Evolutionary conservation across 352 stramenopile species (phyloP), one percentile per base, ranked within the genome.

Genomic region (Phytophthora megakarya): DNA sequence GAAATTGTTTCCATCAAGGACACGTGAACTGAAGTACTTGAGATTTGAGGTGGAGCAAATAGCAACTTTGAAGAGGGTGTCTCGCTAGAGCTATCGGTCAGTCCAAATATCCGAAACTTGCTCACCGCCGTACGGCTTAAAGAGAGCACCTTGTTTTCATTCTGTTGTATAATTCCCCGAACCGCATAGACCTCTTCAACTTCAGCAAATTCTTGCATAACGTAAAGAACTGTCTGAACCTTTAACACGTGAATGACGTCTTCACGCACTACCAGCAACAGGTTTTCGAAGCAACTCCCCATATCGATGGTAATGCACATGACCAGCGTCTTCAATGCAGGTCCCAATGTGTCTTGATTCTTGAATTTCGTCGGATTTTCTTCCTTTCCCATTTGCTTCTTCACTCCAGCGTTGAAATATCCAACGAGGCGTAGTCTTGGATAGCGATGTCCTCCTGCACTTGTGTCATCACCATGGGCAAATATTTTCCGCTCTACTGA

Each of bases 181-280:
- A 80, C 35, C n/a, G 58, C 54, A 9, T 44, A 58, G 3, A 39
- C 51, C 46, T 69, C 62, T 59, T 78, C 72, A 1, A 48, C 53
- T 5, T 50, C 32, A 0, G 47, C 19, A 38, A 70, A 60, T n/a
- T 67, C 42, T 19, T 75, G 65, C 40, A 78, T 59, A 6, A 67
- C 19, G 10, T 76, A 68, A 16, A 90, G 52, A 18, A 80, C 65
- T 7, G 73, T 61, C 28, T 90, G 80, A 16, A 92, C 71, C 39
- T 90, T 92, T 9, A 90, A 53, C n/a, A 90, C 80, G 39, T 92
- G 73, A 25, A 92, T 80, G 5, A 87, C 46, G 33, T 89, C 78
- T 3, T 73, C 61, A 15, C 69, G 71, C 21, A 86, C 53, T 6
- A 89, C 70, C 0, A 92, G 46, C 18, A 92, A 47, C 11, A 92